phyloP scores from a whole-genome alignment of 768 basidiomycete genomes.

The Pulveroboletus sp. region DNA sequence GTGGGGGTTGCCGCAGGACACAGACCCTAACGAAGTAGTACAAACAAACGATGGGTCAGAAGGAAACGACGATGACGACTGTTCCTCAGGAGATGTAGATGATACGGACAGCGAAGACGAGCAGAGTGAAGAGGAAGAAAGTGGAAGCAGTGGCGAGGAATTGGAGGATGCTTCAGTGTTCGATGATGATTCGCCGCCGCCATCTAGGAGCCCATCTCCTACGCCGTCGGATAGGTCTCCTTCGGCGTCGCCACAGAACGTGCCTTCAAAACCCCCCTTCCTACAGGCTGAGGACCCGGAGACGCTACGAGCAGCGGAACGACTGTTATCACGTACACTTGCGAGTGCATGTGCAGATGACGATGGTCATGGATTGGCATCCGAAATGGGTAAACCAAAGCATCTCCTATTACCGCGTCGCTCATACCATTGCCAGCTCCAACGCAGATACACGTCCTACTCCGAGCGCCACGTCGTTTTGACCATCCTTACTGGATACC shows the following conservation, averaged over 20 bases:
- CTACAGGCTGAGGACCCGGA: slow-evolving; percentile 35
- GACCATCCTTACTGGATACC: slow-evolving; percentile 46
- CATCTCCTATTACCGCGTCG: not conserved
- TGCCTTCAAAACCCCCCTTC: not conserved
- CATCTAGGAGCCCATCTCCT: slow-evolving; percentile 27
- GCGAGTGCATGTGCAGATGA: slow-evolving; percentile 43
- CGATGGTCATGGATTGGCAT: slow-evolving; percentile 36
- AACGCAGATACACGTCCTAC: slow-evolving; percentile 45
- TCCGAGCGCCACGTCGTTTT: slow-evolving; percentile 48
- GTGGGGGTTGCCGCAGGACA: slow-evolving; percentile 23
- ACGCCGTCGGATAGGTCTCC: slow-evolving; percentile 14
- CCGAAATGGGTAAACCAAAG: slow-evolving; percentile 37
- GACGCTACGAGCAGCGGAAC: slow-evolving; percentile 33
- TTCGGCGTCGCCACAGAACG: slow-evolving; percentile 17
- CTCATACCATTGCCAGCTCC: slow-evolving; percentile 33
- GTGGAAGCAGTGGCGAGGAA: slow-evolving; percentile 8
- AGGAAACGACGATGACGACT: not conserved
- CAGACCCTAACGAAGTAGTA: slow-evolving; percentile 18
- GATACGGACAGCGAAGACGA: slow-evolving; percentile 7
- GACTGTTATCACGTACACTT: slow-evolving; percentile 44
- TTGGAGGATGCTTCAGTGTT: slow-evolving; percentile 2
- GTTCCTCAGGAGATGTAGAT: not conserved
- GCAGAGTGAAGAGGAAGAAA: slow-evolving; percentile 7
- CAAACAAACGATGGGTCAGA: slow-evolving; percentile 15
- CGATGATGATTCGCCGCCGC: slow-evolving; percentile 16